phyloP scores from a whole-genome alignment of 768 basidiomycete genomes.

The Hirschioporus abietinus region DNA sequence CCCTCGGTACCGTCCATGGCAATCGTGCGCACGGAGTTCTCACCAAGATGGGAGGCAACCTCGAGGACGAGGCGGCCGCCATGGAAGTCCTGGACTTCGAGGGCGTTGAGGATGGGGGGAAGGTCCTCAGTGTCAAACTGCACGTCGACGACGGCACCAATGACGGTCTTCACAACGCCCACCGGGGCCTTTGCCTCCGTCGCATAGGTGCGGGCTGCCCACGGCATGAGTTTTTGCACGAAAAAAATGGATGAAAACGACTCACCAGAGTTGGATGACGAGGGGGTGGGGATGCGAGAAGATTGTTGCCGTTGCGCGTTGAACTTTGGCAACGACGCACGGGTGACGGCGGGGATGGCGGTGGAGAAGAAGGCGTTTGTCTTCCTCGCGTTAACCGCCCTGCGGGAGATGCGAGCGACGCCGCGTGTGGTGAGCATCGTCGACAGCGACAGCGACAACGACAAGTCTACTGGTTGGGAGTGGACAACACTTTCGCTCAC shows the following conservation, averaged over 20 bases:
- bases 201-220: constrained; percentile 77
- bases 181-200: constrained; percentile 73
- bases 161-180: constrained; percentile 95
- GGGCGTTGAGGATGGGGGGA: constrained; percentile 97
- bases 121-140: constrained; percentile 95
- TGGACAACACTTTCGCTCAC: not conserved
- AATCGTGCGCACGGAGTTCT: constrained; percentile 99
- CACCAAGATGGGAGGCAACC: constrained; percentile 97
- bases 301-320: constrained; percentile 22
- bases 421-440: constrained; percentile 86
- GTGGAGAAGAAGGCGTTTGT: constrained; percentile 80
- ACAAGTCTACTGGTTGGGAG: constrained; percentile 8
- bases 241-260: constrained; percentile 16
- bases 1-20: constrained; percentile 99
- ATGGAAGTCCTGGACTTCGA: constrained; percentile 92
- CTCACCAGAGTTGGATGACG: constrained; percentile 51
- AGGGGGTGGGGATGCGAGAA: constrained; percentile 40
- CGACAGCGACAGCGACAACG: constrained; percentile 25
- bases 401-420: constrained; percentile 82
- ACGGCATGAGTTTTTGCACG: constrained; percentile 4
- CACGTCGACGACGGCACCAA: constrained; percentile 99
- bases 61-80: constrained; percentile 98
- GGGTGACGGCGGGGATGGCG: constrained; percentile 51
- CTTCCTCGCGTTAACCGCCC: constrained; percentile 73
- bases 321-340: constrained; percentile 38